Evolutionary conservation across 2,329 filamentous ascomycete genomes (phyloP).

Genomic region (Fusarium pininemorale): DNA sequence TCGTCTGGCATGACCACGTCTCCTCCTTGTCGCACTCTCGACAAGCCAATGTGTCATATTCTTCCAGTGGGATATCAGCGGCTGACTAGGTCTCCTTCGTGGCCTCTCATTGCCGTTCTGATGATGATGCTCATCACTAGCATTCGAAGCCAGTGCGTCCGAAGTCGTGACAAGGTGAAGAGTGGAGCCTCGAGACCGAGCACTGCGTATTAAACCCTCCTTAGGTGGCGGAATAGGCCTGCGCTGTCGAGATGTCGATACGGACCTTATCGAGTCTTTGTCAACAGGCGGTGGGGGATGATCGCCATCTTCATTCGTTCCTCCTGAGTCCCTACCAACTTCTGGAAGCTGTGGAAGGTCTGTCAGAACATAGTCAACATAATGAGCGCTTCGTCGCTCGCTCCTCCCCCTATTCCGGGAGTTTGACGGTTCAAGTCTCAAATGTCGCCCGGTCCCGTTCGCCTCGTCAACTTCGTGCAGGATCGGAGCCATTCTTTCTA

Average conservation of each 20-base stretch:
- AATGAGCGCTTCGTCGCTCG: conserved; percentile 77
- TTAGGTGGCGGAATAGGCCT: conserved; percentile 86
- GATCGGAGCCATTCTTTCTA: conserved; percentile 82
- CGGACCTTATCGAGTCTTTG: conserved; percentile 79
- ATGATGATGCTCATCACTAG: conserved; percentile 42
- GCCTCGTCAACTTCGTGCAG: conserved; percentile 84
- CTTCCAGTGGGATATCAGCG: conserved; percentile 69
- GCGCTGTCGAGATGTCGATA: conserved; percentile 79
- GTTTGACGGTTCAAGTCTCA: conserved; percentile 53
- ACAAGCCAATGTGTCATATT: conserved; percentile 72
- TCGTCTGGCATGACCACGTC: conserved; percentile 58
- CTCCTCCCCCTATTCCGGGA: conserved; percentile 79
- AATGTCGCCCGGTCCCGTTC: conserved; percentile 60
- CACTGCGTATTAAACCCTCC: conserved; percentile 74
- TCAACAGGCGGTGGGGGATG: conserved; percentile 77
- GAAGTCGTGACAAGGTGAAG: conserved; percentile 82
- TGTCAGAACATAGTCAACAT: conserved; percentile 69
- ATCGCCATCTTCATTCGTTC: conserved; percentile 54
- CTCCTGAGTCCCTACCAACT: conserved; percentile 55
- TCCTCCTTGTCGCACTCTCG: conserved; percentile 65
- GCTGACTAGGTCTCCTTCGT: conserved; percentile 66
- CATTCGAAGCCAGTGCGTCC: conserved; percentile 56
- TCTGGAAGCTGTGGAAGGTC: conserved; percentile 84
- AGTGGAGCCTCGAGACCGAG: conserved; percentile 82
- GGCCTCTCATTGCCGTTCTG: conserved; percentile 55